phyloP scores from a whole-genome alignment of 768 basidiomycete species.

The Lentinus brumalis region DNA sequence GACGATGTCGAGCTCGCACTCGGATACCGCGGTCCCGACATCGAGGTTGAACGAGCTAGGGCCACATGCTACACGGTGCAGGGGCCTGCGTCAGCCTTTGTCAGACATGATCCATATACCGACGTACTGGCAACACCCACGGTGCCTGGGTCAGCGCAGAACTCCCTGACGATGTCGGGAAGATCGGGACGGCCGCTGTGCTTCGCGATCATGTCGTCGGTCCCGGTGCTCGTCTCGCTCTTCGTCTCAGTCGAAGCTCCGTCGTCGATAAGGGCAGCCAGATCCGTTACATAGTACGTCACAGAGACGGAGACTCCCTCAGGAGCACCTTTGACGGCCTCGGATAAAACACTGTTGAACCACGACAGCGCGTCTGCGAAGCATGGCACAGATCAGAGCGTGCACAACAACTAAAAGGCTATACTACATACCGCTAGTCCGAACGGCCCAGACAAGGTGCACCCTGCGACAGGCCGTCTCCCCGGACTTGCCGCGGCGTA shows the following conservation, averaged over 20 bases:
- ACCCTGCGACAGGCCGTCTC: conserved; percentile 21
- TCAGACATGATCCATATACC: neutral
- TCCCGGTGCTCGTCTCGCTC: conserved; percentile 18
- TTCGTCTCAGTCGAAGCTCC: conserved; percentile 10
- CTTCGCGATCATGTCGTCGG: conserved; percentile 19
- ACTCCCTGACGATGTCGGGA: neutral
- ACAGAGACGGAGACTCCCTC: conserved; percentile 12
- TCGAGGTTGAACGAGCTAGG: conserved; percentile 33
- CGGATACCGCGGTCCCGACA: conserved; percentile 35
- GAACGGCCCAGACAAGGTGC: conserved; percentile 29
- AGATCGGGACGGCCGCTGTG: conserved; percentile 15
- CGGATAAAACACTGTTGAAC: conserved; percentile 21
- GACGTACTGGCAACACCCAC: conserved; percentile 33
- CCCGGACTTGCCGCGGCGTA: conserved; percentile 17
- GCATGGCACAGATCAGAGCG: neutral
- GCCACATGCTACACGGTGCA: conserved; percentile 31
- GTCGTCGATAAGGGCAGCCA: conserved; percentile 18
- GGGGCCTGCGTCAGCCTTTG: neutral
- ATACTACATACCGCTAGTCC: conserved; percentile 18
- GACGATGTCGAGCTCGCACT: conserved; percentile 33
- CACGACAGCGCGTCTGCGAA: conserved; percentile 23
- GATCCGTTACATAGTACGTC: neutral
- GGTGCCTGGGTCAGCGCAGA: conserved; percentile 3
- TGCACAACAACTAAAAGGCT: neutral
- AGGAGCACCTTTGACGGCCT: conserved; percentile 9